Evolutionary conservation across 225 moss, liverwort and hornwort species (phyloP), one percentile per base, ranked within the genome.

Genomic region (Physcomitrellopsis africana): DNA sequence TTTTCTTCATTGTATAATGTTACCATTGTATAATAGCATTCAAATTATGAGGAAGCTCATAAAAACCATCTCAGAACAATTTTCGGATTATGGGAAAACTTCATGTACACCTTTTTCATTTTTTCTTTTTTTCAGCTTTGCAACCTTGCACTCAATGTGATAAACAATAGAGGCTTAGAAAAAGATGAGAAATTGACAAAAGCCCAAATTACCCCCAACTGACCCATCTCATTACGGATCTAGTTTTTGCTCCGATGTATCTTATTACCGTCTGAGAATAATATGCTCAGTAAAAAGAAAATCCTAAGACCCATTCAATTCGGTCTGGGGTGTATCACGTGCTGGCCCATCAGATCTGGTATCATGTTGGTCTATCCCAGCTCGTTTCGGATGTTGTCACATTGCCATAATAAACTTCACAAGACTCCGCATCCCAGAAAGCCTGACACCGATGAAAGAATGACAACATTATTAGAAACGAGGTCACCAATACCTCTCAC

Each of bases 341-440:
- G 32, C 49, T 51, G 32, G 59, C 27, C 42, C 45, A 60, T 70
- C 64, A 15, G 19, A 63, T 23, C 47, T 60, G 44, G 48, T 55
- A 71, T 79, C 32, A 37, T 37, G 32, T 2, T 37, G 32, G 32
- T 37, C 32, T 37, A 37, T 37, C 32, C 32, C 32, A 37, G 32
- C 87, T 84, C 20, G 89, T 89, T 70, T 85, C 85, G 15, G 86
- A 78, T 55, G 89, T 89, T 26, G 80, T 51, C 78, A 89, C 68
- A 68, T 89, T 89, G 57, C 89, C 89, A 51, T 85, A 89, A 68
- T 89, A 89, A 46, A 89, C 89, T 80, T 89, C 89, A 72, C 69
- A 84, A 67, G 89, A 89, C 48, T 78, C 81, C 37, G 82, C 80
- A 76, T 89, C 89, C 89, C 89, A 89, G 51, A 87, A 89, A 22